Percentiles rank a stretch among this genome's conserved stretches.
phyloP scores from a whole-genome alignment of 306 rosid genomes.

The Vigna trinervia region DNA sequence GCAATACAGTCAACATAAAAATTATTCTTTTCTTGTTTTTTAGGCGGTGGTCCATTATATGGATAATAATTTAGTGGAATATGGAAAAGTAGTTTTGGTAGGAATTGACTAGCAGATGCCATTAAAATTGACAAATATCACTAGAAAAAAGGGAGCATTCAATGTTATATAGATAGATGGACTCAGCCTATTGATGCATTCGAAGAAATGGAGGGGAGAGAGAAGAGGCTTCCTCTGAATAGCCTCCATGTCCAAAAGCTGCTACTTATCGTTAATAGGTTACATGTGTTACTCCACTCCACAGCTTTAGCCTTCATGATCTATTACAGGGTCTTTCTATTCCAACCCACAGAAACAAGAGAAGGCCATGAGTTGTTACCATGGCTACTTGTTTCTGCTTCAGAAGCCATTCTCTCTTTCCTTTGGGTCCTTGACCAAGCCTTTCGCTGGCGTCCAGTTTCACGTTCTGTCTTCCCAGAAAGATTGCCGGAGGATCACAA shows the following conservation, averaged over 20 bases:
- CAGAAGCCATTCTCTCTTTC: conserved; percentile 70
- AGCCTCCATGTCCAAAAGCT: conserved; percentile 55
- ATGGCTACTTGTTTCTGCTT: conserved; percentile 61
- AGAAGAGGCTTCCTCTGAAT: conserved; percentile 47
- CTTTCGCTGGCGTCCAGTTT: conserved; percentile 60
- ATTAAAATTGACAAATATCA: no score
- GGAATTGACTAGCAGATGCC: no score
- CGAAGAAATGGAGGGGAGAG: conserved; percentile 45
- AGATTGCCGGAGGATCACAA: conserved; percentile 62
- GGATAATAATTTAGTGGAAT: no score
- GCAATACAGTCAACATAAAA: no score
- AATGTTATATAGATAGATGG: no score
- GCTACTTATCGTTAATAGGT: conserved; percentile 50
- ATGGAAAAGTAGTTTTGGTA: no score
- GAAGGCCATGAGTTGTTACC: conserved; percentile 40
- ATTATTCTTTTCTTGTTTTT: no score
- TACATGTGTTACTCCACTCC: conserved; percentile 60
- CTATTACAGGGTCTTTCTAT: conserved; percentile 56
- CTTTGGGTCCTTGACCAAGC: conserved; percentile 72
- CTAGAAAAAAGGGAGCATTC: no score
- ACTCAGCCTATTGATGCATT: no score
- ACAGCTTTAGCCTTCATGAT: conserved; percentile 57
- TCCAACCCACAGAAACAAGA: conserved; percentile 42
- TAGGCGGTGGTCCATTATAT: no score
- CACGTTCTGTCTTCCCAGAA: conserved; percentile 56